Percentiles rank a stretch among this genome's conserved stretches.
Evolutionary conservation across 306 rosid species (phyloP).

Genomic region (Castanopsis chinensis): DNA sequence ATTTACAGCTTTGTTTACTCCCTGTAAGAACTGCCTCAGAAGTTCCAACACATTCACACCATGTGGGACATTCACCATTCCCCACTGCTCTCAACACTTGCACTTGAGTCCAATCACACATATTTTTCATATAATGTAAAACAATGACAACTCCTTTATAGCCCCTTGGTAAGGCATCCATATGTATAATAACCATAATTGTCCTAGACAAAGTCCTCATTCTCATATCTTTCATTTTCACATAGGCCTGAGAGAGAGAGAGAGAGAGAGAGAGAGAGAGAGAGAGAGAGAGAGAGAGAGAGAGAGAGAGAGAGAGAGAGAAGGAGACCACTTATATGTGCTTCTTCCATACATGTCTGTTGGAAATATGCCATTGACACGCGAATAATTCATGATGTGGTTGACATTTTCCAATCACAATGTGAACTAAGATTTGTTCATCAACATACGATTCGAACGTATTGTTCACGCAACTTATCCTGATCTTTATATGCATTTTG

Average conservation of each 20-base stretch:
- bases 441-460: background rate
- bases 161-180: background rate
- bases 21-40: background rate
- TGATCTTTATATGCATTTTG: background rate
- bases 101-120: slow-evolving; percentile 2
- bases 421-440: background rate
- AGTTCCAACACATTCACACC: slow-evolving; percentile 9
- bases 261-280: too few relatives aligned
- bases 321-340: background rate
- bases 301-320: background rate
- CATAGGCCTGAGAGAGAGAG: background rate
- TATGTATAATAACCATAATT: background rate
- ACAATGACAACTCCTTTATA: slow-evolving; percentile 7
- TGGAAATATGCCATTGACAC: background rate
- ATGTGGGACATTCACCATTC: slow-evolving; percentile 2
- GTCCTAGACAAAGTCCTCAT: background rate
- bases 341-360: slow-evolving; percentile 8
- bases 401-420: background rate
- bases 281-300: background rate
- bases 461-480: background rate
- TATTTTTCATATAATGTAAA: background rate
- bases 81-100: slow-evolving; percentile 4
- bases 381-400: background rate
- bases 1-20: background rate
- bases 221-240: background rate